These are phyloP conservation scores for Eurotiales sp. DNA, from an alignment of 2,329 filamentous ascomycete genomes.

Conservation along the genomic window DNA sequence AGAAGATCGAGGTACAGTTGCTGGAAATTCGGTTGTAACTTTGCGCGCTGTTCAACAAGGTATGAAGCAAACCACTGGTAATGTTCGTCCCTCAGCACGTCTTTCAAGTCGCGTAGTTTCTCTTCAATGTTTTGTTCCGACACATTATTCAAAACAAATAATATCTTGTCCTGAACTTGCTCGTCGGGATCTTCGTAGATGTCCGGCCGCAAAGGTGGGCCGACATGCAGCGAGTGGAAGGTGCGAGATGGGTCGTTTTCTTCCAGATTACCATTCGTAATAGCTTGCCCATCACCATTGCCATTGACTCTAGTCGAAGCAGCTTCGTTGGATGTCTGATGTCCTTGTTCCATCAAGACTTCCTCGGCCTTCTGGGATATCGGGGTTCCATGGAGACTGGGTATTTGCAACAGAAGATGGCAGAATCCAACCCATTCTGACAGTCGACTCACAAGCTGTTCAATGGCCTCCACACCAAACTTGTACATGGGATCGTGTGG, in stretches of 20 bases:
- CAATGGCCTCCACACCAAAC: constrained; percentile 90
- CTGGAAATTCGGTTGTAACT: constrained; percentile 96
- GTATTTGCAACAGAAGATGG: constrained; percentile 75
- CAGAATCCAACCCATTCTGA: constrained; percentile 96
- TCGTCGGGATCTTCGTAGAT: constrained; percentile 78
- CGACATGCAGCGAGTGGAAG: constrained; percentile 75
- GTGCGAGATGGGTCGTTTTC: constrained; percentile 65
- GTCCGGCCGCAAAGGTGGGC: constrained; percentile 60
- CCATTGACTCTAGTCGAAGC: constrained; percentile 38
- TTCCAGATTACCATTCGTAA: constrained; percentile 65
- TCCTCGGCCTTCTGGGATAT: constrained; percentile 80
- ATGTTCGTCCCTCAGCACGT: constrained; percentile 73
- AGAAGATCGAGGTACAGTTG: constrained; percentile 87
- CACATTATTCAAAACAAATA: constrained; percentile 95
- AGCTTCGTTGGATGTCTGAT: constrained; percentile 55
- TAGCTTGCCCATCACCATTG: constrained; percentile 41
- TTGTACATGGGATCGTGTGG: constrained; percentile 94
- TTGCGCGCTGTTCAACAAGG: constrained; percentile 91
- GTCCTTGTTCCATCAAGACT: constrained; percentile 66
- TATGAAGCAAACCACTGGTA: constrained; percentile 97
- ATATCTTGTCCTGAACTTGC: constrained; percentile 84
- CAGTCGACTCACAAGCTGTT: constrained; percentile 79
- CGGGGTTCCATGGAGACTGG: constrained; percentile 77
- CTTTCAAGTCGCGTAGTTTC: constrained; percentile 77
- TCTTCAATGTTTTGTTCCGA: constrained; percentile 82